phyloP scores from a whole-genome alignment of 208 protist species.

The Phytomonas francai region DNA sequence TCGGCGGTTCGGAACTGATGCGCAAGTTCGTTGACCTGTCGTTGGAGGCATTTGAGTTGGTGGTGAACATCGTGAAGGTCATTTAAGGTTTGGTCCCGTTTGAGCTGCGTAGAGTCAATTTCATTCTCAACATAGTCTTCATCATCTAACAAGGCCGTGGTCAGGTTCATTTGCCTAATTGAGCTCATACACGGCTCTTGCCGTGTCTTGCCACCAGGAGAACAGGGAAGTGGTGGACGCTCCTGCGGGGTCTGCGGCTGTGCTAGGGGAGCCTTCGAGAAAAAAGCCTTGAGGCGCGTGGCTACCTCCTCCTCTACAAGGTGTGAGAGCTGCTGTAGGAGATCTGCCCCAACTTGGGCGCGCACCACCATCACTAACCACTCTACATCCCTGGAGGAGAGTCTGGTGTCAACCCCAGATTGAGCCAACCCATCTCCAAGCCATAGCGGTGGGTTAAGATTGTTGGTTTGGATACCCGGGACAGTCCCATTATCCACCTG shows the following conservation, averaged over 20 bases:
- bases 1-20: constrained; percentile 21
- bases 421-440: neutral
- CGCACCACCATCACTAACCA: constrained; percentile 18
- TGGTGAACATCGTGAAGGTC: constrained; percentile 43
- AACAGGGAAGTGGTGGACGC: too few relatives aligned
- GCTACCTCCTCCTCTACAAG: constrained; percentile 11
- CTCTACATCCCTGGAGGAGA: constrained; percentile 5
- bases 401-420: too few relatives aligned
- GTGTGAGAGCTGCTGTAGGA: constrained; percentile 3
- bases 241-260: too few relatives aligned
- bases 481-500: too few relatives aligned
- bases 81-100: constrained; percentile 35
- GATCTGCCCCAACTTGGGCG: constrained; percentile 15
- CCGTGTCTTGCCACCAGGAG: too few relatives aligned
- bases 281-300: constrained; percentile 6
- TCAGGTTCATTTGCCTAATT: too few relatives aligned
- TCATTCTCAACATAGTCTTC: too few relatives aligned
- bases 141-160: too few relatives aligned
- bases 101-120: constrained; percentile 1
- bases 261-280: too few relatives aligned
- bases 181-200: too few relatives aligned
- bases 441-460: too few relatives aligned
- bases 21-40: constrained; percentile 28
- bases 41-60: constrained; percentile 38
- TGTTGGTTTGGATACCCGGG: too few relatives aligned